Evolutionary conservation across 768 basidiomycete genomes (phyloP).

Genomic region (Pisolithus sp.): DNA sequence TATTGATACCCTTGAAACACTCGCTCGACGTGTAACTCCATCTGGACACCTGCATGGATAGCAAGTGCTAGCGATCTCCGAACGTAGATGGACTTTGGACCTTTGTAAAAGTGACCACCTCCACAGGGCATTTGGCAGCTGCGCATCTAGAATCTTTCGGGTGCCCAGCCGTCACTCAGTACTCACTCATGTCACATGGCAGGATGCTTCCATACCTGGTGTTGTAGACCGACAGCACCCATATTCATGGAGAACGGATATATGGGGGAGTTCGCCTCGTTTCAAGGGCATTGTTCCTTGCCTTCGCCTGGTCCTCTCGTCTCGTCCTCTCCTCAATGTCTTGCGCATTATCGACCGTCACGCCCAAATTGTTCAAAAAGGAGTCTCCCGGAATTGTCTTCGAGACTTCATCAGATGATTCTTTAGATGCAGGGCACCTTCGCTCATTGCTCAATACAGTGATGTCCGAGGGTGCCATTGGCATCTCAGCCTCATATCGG

Average conservation of each 20-base stretch:
- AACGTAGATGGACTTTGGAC: no score
- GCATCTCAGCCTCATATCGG: conserved; percentile 40
- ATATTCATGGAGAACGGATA: no score
- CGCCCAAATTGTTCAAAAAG: not conserved
- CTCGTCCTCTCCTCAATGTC: no score
- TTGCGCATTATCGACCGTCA: no score
- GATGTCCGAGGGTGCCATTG: conserved; percentile 20
- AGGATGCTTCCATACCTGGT: not conserved
- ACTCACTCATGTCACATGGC: not conserved
- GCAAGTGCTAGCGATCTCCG: no score
- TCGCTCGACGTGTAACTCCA: no score
- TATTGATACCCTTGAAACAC: no score
- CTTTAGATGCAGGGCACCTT: conserved; percentile 10
- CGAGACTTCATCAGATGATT: conserved; percentile 15
- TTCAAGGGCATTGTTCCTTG: not conserved
- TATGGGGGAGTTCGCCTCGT: not conserved
- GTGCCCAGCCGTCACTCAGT: not conserved
- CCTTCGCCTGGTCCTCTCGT: no score
- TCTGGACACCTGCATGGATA: no score
- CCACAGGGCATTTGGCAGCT: no score
- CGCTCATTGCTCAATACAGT: conserved; percentile 24
- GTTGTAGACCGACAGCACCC: no score
- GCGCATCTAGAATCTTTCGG: not conserved
- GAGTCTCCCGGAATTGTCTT: conserved; percentile 23
- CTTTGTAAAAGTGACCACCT: no score